Conservation (phyloP, 2,329 filamentous ascomycete genomes). For the Daldinia sp. region DNA sequence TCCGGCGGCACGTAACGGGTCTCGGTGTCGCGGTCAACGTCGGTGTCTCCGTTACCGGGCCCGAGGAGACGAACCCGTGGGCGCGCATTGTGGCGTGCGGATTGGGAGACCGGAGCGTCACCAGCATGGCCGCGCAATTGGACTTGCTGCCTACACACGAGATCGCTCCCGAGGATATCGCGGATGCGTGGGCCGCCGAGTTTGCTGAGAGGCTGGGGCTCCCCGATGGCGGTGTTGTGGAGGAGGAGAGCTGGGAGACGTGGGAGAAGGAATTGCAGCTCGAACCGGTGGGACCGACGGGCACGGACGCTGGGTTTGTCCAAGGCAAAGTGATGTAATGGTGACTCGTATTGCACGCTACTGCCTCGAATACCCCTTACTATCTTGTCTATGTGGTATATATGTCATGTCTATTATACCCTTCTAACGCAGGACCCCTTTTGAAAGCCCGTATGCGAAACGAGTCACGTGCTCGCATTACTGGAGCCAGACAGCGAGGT, state of each 20-base stretch:
- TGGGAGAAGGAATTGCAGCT: constrained; percentile 18
- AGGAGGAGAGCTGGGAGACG: constrained; percentile 20
- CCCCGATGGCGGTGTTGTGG: background rate
- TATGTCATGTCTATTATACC: constrained; percentile 1
- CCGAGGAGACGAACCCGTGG: constrained; percentile 63
- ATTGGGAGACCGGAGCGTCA: constrained; percentile 80
- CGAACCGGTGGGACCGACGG: background rate
- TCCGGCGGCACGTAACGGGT: constrained; percentile 83
- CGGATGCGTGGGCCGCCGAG: constrained; percentile 31
- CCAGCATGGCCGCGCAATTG: constrained; percentile 74
- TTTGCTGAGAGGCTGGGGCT: constrained; percentile 32
- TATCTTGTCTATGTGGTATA: background rate
- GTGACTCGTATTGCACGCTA: constrained; percentile 6
- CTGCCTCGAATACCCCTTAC: background rate
- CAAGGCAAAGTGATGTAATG: constrained; percentile 2
- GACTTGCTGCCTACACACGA: constrained; percentile 17
- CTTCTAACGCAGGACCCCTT: background rate
- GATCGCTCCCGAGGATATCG: constrained; percentile 12
- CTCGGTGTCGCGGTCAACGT: constrained; percentile 88
- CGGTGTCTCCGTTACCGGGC: constrained; percentile 65
- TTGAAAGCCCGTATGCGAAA: background rate
- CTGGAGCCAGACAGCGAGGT: background rate
- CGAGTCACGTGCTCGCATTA: constrained; percentile 1
- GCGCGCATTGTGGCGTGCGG: constrained; percentile 90
- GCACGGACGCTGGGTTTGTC: constrained; percentile 16